A percentile compares a stretch with the other conserved stretches of the same genome.
These are phyloP conservation scores for Camellia japonica DNA, from an alignment of 148 eudicot species.

Conservation along the genomic window DNA sequence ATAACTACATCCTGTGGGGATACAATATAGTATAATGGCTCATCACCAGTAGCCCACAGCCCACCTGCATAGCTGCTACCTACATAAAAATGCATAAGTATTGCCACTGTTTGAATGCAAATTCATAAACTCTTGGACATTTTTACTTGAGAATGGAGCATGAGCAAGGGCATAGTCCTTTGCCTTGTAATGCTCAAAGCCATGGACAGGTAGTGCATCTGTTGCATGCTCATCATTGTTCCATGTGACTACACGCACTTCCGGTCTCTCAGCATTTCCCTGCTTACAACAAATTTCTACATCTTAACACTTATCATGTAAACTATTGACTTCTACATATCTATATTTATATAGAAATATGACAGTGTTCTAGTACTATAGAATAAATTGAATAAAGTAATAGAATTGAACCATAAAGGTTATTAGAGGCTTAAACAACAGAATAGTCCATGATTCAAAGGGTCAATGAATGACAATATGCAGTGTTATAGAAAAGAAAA, in stretches of 20 bases:
- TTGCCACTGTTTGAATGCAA: constrained; percentile 13
- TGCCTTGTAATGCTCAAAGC: constrained; percentile 96
- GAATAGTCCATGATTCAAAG: too few relatives aligned
- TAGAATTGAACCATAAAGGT: too few relatives aligned
- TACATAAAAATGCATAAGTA: constrained; percentile 28
- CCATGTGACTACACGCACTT: constrained; percentile 96
- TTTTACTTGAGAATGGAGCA: constrained; percentile 83
- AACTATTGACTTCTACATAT: too few relatives aligned
- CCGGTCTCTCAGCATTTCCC: constrained; percentile 99
- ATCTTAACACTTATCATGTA: too few relatives aligned
- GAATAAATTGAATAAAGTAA: too few relatives aligned
- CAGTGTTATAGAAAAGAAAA: too few relatives aligned
- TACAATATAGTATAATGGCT: constrained; percentile 88
- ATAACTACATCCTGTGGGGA: constrained; percentile 95
- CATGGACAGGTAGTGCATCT: constrained; percentile 92
- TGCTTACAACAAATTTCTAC: constrained; percentile 24
- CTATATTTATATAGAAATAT: too few relatives aligned
- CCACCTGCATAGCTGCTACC: constrained; percentile 92
- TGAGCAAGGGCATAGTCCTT: constrained; percentile 92
- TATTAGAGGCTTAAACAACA: too few relatives aligned
- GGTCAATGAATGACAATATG: too few relatives aligned
- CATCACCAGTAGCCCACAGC: constrained; percentile 95
- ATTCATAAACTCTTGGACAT: not conserved
- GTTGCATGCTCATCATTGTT: constrained; percentile 94
- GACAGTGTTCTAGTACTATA: too few relatives aligned